phyloP scores from a whole-genome alignment of 148 eudicot species.

The Vaccinium macrocarpon region DNA sequence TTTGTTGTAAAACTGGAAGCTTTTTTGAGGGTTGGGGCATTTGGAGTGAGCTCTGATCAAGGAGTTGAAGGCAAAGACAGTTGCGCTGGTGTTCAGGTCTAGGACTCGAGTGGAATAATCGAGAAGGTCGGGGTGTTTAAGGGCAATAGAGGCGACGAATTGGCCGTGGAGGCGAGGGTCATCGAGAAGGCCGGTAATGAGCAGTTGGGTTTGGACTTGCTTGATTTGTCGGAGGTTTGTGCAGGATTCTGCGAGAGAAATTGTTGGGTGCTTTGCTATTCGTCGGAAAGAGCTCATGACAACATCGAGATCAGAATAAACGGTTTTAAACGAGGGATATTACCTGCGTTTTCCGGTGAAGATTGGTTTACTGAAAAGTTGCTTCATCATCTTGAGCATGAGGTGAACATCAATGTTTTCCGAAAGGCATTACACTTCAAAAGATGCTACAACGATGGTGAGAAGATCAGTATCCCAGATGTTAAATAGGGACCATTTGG shows the following conservation, averaged over 20 bases:
- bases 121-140: conserved; percentile 26
- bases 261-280: conserved; percentile 28
- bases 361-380: no score
- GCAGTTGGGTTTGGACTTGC: conserved; percentile 30
- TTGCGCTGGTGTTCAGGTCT: conserved; percentile 13
- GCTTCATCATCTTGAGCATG: no score
- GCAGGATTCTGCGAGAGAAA: conserved; percentile 22
- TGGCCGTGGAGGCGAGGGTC: conserved; percentile 25
- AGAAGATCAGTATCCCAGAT: no score
- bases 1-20: conserved; percentile 16
- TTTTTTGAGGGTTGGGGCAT: conserved; percentile 18
- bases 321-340: no score
- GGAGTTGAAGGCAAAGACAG: conserved; percentile 23
- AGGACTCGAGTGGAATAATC: conserved; percentile 23
- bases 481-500: no score
- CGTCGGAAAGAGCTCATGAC: conserved; percentile 17
- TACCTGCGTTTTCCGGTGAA: no score
- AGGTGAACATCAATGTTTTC: no score
- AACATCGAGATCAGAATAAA: not conserved
- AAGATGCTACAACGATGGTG: no score
- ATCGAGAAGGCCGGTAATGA: conserved; percentile 21
- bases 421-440: no score
- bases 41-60: conserved; percentile 28
- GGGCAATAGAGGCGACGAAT: conserved; percentile 32
- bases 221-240: conserved; percentile 23